A percentile compares a stretch with the other conserved stretches of the same genome.
phyloP scores from a whole-genome alignment of 2,329 filamentous ascomycete genomes.

The Cucurbitaria berberidis region DNA sequence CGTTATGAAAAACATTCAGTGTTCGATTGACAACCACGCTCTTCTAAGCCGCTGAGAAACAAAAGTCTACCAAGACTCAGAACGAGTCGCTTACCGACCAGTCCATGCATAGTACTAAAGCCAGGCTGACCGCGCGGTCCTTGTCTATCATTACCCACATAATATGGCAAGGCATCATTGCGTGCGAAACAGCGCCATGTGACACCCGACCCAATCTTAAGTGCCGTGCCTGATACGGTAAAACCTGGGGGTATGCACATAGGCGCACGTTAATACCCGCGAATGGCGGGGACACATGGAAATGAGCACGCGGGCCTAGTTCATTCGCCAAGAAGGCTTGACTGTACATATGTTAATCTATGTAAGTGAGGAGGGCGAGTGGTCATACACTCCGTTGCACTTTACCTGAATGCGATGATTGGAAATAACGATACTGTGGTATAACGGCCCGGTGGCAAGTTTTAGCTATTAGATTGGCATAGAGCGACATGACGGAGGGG shows the following conservation, averaged over 20 bases:
- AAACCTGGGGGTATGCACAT: conserved; percentile 19
- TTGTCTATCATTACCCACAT: conserved; percentile 1
- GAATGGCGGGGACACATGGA: conserved; percentile 18
- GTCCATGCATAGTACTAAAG: neutral
- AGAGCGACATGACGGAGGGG: neutral
- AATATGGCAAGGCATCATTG: conserved; percentile 18
- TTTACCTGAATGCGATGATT: conserved; percentile 10
- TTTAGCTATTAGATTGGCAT: conserved; percentile 19
- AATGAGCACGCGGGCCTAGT: conserved; percentile 16
- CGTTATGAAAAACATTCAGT: neutral
- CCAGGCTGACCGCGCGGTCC: neutral
- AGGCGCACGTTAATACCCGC: conserved; percentile 11
- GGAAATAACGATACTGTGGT: conserved; percentile 15
- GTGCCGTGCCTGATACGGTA: conserved; percentile 24
- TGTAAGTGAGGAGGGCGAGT: conserved; percentile 22
- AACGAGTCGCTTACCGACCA: neutral
- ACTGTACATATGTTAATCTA: conserved; percentile 23
- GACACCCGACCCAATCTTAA: conserved; percentile 18
- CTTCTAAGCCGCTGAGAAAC: neutral
- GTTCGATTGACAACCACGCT: neutral
- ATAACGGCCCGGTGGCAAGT: conserved; percentile 17
- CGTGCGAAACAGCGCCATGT: conserved; percentile 24
- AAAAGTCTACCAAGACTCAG: neutral
- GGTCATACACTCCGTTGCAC: conserved; percentile 6
- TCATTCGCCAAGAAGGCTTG: conserved; percentile 25